Base-by-base conservation (phyloP, 164 flowering plant species). In the Vitis amurensis region DNA sequence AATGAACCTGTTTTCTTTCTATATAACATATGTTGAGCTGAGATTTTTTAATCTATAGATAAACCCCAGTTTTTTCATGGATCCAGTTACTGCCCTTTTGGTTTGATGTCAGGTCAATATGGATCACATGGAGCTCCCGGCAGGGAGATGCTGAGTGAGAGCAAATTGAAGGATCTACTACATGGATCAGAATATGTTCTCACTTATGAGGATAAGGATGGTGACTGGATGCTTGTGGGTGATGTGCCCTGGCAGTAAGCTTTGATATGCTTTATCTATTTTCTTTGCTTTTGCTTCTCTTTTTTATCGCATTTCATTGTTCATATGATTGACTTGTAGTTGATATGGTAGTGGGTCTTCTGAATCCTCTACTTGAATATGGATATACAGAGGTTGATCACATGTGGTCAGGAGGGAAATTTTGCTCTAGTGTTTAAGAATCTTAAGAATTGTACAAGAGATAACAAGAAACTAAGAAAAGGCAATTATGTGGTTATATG, bases 141-240 rank as follows among this genome's bases (percentile, higher is more conserved):
- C 58, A 71, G 70, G 71, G 80, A 76, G 67, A 64, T 68, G 64
- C 72, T 80, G 50, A 69, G 80, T 37, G 82, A 83, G 55, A 78
- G 77, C 68, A 80, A 80, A 74, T 68, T 80, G 77, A 78, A 80
- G 64, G 82, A 82, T 78, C 78, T 82, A 52, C 66, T 82, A 11
- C 79, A 80, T 76, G 84, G 86, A 63, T 80, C 86, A 50, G 86
- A 83, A 58, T 69, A 78, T 74, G 84, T 83, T 61, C 83, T 83
- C 6, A 78, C 83, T 23, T 80, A 83, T 60, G 82, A 81, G 63
- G 85, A 81, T 68, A 79, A 77, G 63, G 85, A 79, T 68, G 76
- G 79, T 50, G 85, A 81, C 67, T 81, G 85, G 85, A 81, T 81
- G 85, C 82, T 81, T 71, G 85, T 81, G 17, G 85, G 85, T 50